Evolutionary conservation across 2,329 filamentous ascomycete species (phyloP).

Genomic region (Alternaria ethzedia): DNA sequence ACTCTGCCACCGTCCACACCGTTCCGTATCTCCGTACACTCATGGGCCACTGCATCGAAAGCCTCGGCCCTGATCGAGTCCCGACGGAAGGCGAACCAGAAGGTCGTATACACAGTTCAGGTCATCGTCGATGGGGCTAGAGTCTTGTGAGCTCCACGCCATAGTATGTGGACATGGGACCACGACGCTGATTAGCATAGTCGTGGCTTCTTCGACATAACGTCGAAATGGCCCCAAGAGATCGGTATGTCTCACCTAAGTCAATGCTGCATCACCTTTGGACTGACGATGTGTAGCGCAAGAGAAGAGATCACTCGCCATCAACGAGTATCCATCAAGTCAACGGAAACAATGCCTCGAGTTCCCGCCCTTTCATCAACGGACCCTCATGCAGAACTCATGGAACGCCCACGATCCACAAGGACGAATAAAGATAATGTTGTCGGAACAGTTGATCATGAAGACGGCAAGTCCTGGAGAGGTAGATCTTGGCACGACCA

Average conservation of each 20-base stretch:
- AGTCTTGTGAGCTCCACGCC: constrained; percentile 36
- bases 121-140: constrained; percentile 37
- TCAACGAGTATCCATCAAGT: constrained; percentile 59
- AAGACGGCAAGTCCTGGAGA: constrained; percentile 26
- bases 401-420: constrained; percentile 75
- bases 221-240: constrained; percentile 40
- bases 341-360: constrained; percentile 60
- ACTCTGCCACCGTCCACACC: constrained; percentile 34
- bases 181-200: constrained; percentile 30
- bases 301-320: constrained; percentile 29
- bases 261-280: too few relatives aligned
- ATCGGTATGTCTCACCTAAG: constrained; percentile 26
- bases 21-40: constrained; percentile 46
- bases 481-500: constrained; percentile 65
- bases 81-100: constrained; percentile 28
- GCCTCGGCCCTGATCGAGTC: constrained; percentile 37
- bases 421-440: constrained; percentile 76
- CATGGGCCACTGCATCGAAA: constrained; percentile 36
- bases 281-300: constrained; percentile 22
- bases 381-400: constrained; percentile 70
- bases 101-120: constrained; percentile 36
- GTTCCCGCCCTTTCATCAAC: constrained; percentile 75
- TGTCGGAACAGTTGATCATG: constrained; percentile 71
- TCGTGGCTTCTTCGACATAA: constrained; percentile 34
- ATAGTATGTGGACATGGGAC: constrained; percentile 14